Evolutionary conservation across 2,329 filamentous ascomycete species (phyloP).

Genomic region (Colletotrichum neosansevieriae): DNA sequence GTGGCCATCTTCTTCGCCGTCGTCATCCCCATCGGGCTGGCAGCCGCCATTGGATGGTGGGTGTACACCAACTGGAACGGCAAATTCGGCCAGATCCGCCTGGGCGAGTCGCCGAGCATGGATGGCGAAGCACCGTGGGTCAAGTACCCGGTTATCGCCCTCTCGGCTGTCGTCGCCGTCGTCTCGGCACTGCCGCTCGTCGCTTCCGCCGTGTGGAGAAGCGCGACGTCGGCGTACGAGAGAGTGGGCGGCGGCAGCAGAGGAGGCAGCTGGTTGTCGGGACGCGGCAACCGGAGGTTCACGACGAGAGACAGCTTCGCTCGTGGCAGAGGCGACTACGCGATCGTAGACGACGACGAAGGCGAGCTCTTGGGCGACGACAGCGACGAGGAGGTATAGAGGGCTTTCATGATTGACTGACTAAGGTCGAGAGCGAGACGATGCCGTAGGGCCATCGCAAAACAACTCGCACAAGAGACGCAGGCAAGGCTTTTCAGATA

Average conservation of each 20-base stretch:
- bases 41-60: constrained; percentile 82
- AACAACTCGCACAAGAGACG: background rate
- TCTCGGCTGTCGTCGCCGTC: constrained; percentile 74
- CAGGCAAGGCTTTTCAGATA: background rate
- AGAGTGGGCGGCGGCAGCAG: constrained; percentile 62
- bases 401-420: background rate
- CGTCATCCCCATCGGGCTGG: constrained; percentile 77
- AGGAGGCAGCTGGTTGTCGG: constrained; percentile 64
- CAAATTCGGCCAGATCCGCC: constrained; percentile 91
- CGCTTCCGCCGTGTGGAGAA: constrained; percentile 78
- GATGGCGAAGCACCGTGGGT: constrained; percentile 83
- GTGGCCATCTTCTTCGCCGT: constrained; percentile 88
- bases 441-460: background rate
- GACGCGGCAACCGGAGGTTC: constrained; percentile 75
- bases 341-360: constrained; percentile 90
- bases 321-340: constrained; percentile 87
- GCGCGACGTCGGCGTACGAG: constrained; percentile 63
- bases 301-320: constrained; percentile 92
- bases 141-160: constrained; percentile 81
- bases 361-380: constrained; percentile 94
- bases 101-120: constrained; percentile 77
- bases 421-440: background rate
- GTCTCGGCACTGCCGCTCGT: constrained; percentile 77
- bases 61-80: constrained; percentile 86
- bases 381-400: constrained; percentile 84